phyloP scores from a whole-genome alignment of 495 filamentous ascomycete genomes.

The Hypoxylon crocopeplum region DNA sequence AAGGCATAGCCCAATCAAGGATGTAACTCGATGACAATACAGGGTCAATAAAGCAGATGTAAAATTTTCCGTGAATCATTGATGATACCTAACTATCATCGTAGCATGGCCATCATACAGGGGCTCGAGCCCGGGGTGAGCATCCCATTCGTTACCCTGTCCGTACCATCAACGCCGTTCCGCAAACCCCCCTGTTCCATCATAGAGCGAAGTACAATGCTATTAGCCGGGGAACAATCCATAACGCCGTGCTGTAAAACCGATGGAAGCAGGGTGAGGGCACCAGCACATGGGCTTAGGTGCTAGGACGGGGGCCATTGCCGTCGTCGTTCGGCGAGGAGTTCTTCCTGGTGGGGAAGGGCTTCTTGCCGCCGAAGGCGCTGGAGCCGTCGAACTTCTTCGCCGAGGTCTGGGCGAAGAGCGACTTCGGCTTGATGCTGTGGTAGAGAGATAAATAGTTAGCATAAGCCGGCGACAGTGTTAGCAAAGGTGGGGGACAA shows the following conservation, averaged over 20 bases:
- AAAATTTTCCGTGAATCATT: conserved; percentile 31
- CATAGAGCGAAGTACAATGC: neutral
- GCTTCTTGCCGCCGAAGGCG: conserved; percentile 35
- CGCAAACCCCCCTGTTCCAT: conserved; percentile 6
- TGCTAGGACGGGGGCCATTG: too few species aligned
- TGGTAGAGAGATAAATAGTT: neutral
- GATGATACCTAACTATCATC: conserved; percentile 17
- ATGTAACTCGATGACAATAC: neutral
- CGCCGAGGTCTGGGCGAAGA: conserved; percentile 66
- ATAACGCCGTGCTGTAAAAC: conserved; percentile 6
- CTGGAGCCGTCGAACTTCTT: conserved; percentile 58
- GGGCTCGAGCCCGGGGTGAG: neutral
- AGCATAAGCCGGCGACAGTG: neutral
- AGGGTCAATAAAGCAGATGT: conserved; percentile 7
- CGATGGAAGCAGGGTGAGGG: conserved; percentile 5
- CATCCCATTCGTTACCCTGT: conserved; percentile 5
- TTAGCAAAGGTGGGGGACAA: neutral
- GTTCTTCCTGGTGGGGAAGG: neutral
- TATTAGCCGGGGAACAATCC: neutral
- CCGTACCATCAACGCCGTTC: conserved; percentile 26
- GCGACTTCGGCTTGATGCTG: conserved; percentile 67
- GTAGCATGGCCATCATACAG: conserved; percentile 2
- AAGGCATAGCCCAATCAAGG: conserved; percentile 51
- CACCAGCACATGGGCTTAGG: too few species aligned
- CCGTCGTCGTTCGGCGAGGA: neutral